Conservation (phyloP, 140 eudicot species). For the Oenanthe javanica region DNA sequence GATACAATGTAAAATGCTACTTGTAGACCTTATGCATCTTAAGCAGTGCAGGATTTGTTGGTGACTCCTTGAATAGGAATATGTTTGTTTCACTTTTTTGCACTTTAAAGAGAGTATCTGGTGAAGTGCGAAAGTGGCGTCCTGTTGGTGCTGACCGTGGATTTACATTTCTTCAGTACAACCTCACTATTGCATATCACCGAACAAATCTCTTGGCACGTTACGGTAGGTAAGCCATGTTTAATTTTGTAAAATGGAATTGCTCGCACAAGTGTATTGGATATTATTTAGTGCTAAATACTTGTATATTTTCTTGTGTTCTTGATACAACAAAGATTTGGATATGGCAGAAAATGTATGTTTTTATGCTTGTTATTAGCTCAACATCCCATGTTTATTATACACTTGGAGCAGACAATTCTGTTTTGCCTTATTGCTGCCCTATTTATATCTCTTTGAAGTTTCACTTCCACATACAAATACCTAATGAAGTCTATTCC, state of each 20-base stretch:
- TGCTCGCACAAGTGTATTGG: background rate
- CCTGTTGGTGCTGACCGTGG: constrained; percentile 97
- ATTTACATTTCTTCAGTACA: constrained; percentile 74
- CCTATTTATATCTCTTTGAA: background rate
- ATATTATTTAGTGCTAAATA: background rate
- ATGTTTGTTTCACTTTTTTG: constrained; percentile 97
- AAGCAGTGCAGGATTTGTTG: constrained; percentile 89
- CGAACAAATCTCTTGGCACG: constrained; percentile 93
- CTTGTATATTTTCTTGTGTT: background rate
- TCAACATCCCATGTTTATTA: background rate
- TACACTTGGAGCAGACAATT: background rate
- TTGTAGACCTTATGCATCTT: constrained; percentile 38
- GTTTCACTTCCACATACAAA: background rate
- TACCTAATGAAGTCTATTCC: background rate
- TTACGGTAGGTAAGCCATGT: constrained; percentile 93
- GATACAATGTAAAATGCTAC: constrained; percentile 6
- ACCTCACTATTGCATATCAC: constrained; percentile 89
- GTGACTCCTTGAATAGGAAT: constrained; percentile 93
- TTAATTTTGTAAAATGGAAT: constrained; percentile 1
- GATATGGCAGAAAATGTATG: background rate
- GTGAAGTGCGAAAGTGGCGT: constrained; percentile 92
- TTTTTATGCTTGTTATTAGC: background rate
- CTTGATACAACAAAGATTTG: background rate
- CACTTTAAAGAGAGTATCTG: constrained; percentile 51
- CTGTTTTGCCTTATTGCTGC: background rate